These are phyloP conservation scores for Cryptococcus sp. DNA, from an alignment of 1,284 basidiomycete species.

Conservation along the genomic window DNA sequence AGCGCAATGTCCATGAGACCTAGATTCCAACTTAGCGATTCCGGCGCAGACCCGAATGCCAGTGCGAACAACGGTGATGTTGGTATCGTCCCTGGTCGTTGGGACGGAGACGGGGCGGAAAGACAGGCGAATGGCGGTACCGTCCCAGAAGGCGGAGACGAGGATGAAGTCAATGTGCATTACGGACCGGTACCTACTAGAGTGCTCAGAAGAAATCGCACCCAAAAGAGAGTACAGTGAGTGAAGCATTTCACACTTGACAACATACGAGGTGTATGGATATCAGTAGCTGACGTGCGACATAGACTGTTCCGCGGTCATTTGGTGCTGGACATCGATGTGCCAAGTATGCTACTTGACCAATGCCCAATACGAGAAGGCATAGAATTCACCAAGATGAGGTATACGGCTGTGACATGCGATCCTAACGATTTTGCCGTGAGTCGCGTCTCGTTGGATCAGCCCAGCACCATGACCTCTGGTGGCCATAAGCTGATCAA, in stretches of 20 bases:
- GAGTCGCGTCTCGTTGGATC: slow-evolving; percentile 9
- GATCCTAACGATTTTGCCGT: slow-evolving; percentile 84
- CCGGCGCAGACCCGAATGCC: slow-evolving; percentile 9
- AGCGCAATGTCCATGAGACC: slow-evolving; percentile 22
- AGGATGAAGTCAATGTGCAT: slow-evolving; percentile 52
- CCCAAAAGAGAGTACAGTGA: slow-evolving; percentile 81
- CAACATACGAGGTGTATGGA: no score
- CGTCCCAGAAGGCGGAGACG: slow-evolving; percentile 17
- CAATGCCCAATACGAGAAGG: slow-evolving; percentile 73
- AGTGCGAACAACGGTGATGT: slow-evolving; percentile 19
- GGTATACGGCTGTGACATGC: slow-evolving; percentile 89
- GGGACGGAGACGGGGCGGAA: slow-evolving; percentile 16
- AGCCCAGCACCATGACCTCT: neutral
- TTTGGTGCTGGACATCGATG: slow-evolving; percentile 80
- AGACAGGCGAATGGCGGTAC: slow-evolving; percentile 17
- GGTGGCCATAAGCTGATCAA: neutral
- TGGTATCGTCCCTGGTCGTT: slow-evolving; percentile 24
- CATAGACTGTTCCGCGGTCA: slow-evolving; percentile 82
- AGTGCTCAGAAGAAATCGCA: slow-evolving; percentile 82
- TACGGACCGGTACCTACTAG: slow-evolving; percentile 85
- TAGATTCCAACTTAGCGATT: slow-evolving; percentile 36
- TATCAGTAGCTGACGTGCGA: neutral
- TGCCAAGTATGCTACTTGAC: slow-evolving; percentile 80
- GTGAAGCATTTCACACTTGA: slow-evolving; percentile 31
- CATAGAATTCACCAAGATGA: slow-evolving; percentile 91